Conservation (phyloP, 108 stramenopile genomes). For the Skeletonema marinoi region DNA sequence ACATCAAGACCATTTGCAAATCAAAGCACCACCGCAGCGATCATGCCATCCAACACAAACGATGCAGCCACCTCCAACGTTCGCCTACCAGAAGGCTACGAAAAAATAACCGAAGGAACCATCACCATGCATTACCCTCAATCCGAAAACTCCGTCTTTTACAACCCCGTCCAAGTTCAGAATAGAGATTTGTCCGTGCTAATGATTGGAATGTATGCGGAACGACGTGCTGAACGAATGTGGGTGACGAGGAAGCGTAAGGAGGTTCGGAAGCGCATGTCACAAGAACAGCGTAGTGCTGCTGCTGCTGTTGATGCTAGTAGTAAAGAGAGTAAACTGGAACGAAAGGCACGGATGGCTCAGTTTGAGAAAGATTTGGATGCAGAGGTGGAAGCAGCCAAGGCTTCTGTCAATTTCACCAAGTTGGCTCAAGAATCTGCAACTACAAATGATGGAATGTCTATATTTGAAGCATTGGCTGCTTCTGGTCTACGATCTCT, state of each 20-base stretch:
- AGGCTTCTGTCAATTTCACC: slow-evolving; percentile 26
- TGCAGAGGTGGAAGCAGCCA: slow-evolving; percentile 14
- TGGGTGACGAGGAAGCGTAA: slow-evolving; percentile 59
- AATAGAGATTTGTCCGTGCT: slow-evolving; percentile 94
- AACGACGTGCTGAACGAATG: slow-evolving; percentile 69
- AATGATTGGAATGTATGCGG: slow-evolving; percentile 87
- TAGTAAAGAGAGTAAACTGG: slow-evolving; percentile 34
- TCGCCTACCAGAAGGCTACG: slow-evolving; percentile 8
- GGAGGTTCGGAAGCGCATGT: slow-evolving; percentile 45
- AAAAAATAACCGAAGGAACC: slow-evolving; percentile 65
- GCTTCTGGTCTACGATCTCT: slow-evolving; percentile 96
- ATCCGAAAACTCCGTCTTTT: slow-evolving; percentile 89
- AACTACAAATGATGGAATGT: slow-evolving; percentile 59
- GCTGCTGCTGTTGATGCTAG: slow-evolving; percentile 22
- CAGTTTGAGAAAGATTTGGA: slow-evolving; percentile 30
- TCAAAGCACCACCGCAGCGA: neutral
- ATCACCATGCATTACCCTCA: slow-evolving; percentile 73
- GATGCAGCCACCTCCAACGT: neutral
- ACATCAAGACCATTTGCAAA: neutral
- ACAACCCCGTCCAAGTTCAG: slow-evolving; percentile 98
- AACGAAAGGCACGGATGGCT: slow-evolving; percentile 4
- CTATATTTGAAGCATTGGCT: slow-evolving; percentile 95
- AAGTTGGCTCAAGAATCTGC: slow-evolving; percentile 23
- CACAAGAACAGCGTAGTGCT: slow-evolving; percentile 27
- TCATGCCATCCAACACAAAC: neutral